A percentile compares a stretch with the other conserved stretches of the same genome.
Conservation (phyloP, 345 rosid species). For the Adansonia digitata region DNA sequence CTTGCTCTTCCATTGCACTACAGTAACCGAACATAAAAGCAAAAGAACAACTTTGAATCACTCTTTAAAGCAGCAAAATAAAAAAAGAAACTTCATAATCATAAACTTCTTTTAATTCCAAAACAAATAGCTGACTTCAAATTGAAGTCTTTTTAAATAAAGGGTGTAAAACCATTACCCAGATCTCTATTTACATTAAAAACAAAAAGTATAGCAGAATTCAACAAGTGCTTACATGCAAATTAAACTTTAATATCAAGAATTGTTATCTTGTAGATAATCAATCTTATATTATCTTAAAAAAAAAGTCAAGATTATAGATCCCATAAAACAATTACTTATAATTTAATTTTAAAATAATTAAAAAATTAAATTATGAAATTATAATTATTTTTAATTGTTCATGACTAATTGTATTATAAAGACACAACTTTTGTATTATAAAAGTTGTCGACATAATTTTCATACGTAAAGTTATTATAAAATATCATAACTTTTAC, state of each 20-base stretch:
- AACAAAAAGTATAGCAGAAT: not conserved
- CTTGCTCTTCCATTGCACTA: constrained; percentile 39
- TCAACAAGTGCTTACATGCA: not conserved
- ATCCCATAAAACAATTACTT: too few species aligned
- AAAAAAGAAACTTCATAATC: not conserved
- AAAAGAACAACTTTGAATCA: not conserved
- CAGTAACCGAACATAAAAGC: not conserved
- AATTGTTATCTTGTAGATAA: too few species aligned
- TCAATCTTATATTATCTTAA: too few species aligned
- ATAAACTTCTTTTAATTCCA: not conserved
- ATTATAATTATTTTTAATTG: too few species aligned
- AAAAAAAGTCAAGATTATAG: too few species aligned
- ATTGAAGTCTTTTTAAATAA: not conserved
- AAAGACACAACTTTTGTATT: too few species aligned
- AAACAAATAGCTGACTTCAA: not conserved
- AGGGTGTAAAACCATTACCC: not conserved
- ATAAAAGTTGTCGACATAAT: too few species aligned
- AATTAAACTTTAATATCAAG: not conserved
- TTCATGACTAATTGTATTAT: too few species aligned
- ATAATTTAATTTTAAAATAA: too few species aligned
- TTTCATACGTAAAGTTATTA: too few species aligned
- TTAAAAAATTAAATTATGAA: too few species aligned
- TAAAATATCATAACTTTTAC: too few species aligned
- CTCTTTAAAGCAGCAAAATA: not conserved
- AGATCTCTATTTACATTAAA: not conserved